phyloP scores from a whole-genome alignment of 306 rosid genomes.

The Dalbergia cultrata region DNA sequence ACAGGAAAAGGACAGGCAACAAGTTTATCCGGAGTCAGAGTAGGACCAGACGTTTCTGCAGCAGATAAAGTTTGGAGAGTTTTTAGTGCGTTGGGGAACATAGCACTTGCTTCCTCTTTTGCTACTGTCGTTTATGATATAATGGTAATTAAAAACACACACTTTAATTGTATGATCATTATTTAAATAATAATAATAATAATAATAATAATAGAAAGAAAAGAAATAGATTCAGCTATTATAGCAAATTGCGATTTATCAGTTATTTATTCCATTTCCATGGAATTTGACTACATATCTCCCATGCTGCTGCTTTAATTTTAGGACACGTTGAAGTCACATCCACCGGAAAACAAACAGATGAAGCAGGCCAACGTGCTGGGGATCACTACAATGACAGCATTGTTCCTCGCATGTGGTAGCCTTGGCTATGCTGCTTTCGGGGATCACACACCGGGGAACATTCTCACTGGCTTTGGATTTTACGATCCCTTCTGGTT shows the following conservation, averaged over 20 bases:
- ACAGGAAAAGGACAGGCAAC: constrained; percentile 60
- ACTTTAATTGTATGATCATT: background rate
- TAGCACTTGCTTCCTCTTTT: constrained; percentile 75
- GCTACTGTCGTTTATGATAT: constrained; percentile 63
- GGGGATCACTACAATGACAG: constrained; percentile 56
- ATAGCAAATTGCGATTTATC: background rate
- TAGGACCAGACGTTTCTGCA: constrained; percentile 50
- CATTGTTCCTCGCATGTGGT: constrained; percentile 54
- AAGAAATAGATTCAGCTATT: background rate
- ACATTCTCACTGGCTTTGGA: constrained; percentile 75
- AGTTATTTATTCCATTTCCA: no score
- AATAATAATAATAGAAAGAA: background rate
- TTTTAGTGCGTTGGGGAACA: constrained; percentile 73
- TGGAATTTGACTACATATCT: background rate
- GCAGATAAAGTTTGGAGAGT: constrained; percentile 66
- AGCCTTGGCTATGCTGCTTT: constrained; percentile 77
- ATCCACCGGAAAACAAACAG: constrained; percentile 66
- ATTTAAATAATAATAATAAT: background rate
- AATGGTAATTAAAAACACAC: constrained; percentile 50
- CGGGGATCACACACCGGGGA: constrained; percentile 68
- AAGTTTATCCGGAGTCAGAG: constrained; percentile 41
- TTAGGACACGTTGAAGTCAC: constrained; percentile 71
- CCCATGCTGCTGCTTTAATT: background rate
- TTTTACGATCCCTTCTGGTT: constrained; percentile 64
- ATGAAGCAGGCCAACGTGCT: constrained; percentile 66